phyloP scores from a whole-genome alignment of 129 eudicot genomes.

The Flaveria brownii region DNA sequence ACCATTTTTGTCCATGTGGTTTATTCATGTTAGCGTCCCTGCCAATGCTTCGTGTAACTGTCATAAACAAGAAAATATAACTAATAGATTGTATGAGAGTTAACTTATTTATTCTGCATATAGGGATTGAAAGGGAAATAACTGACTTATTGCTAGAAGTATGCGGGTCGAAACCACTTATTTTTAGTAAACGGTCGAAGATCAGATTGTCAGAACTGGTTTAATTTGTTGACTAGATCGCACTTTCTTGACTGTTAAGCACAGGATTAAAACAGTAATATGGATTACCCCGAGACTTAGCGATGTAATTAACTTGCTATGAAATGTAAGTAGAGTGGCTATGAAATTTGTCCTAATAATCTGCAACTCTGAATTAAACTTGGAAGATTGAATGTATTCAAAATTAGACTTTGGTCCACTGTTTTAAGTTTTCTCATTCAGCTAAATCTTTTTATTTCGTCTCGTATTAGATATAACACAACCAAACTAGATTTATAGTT shows the following conservation, averaged over 20 bases:
- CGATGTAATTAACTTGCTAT: too few relatives aligned
- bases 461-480: background rate
- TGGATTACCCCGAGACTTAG: too few relatives aligned
- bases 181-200: background rate
- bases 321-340: too few relatives aligned
- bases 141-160: background rate
- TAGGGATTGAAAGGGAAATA: background rate
- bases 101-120: constrained; percentile 6
- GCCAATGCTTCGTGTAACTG: constrained; percentile 24
- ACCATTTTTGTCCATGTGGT: background rate
- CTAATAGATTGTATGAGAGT: background rate
- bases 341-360: too few relatives aligned
- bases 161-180: background rate
- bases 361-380: background rate
- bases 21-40: background rate
- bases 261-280: too few relatives aligned
- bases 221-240: background rate
- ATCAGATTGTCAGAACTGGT: background rate
- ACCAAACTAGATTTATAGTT: background rate
- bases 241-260: background rate
- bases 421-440: background rate
- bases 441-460: background rate
- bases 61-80: background rate
- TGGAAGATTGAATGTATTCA: background rate
- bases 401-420: background rate